phyloP scores from a whole-genome alignment of 2,329 filamentous ascomycete genomes.

The Bipolaris sorokiniana region DNA sequence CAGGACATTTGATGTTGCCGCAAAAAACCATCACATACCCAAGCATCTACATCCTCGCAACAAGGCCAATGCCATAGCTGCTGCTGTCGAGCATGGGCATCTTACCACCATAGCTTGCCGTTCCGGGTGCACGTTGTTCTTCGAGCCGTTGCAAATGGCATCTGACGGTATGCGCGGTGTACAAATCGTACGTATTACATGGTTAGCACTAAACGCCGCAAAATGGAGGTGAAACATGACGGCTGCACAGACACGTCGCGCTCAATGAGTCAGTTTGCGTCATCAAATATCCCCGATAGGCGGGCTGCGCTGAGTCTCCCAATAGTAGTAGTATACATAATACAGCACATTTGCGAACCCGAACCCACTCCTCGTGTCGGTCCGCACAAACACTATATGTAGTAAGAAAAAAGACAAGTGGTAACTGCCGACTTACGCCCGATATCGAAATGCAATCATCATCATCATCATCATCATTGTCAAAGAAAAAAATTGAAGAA shows the following conservation, averaged over 20 bases:
- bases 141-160: slow-evolving; percentile 20
- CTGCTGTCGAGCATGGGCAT: slow-evolving; percentile 17
- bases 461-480: too few relatives aligned
- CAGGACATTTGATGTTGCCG: slow-evolving; percentile 3
- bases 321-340: background rate
- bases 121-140: slow-evolving; percentile 12
- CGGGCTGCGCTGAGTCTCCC: slow-evolving; percentile 1
- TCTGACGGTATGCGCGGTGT: slow-evolving; percentile 14
- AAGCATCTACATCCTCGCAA: slow-evolving; percentile 1
- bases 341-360: background rate
- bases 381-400: background rate
- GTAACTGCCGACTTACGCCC: background rate
- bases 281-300: slow-evolving; percentile 4
- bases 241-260: slow-evolving; percentile 10
- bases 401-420: background rate
- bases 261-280: slow-evolving; percentile 2
- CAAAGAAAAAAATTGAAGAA: too few relatives aligned
- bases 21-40: background rate
- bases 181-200: background rate
- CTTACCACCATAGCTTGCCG: slow-evolving; percentile 30
- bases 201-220: slow-evolving; percentile 3
- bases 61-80: slow-evolving; percentile 21
- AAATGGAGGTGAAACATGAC: slow-evolving; percentile 5
- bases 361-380: background rate
- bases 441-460: background rate